Evolutionary conservation across 371 early-diverging fungal genomes (phyloP), one percentile per base, ranked within the genome.

Genomic region (Batkoa obscura): DNA sequence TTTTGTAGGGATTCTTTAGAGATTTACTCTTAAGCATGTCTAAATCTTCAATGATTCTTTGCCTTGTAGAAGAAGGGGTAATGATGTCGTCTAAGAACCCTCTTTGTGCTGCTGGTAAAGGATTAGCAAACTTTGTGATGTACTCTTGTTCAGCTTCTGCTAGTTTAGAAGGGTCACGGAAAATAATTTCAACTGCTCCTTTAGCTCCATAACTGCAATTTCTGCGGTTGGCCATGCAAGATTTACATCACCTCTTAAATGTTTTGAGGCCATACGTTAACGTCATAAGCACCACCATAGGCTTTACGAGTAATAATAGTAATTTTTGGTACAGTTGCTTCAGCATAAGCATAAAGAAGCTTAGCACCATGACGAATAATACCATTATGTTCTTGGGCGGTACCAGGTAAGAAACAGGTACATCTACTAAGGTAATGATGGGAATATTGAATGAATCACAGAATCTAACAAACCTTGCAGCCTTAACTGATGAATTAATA

Each of bases 351-450:
- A 63, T 90, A 93, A 36, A 96, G 68, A 6, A 96, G 73, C 68
- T 96, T 96, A 42, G 96, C 96, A 47, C 96, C 96, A 66, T 96
- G 85, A n/a, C 92, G 77, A 62, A 96, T 96, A 58, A 96, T 93
- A 42, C 96, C 96, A 47, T 79, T 80, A 69, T 96, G 93, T 68
- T 96, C 96, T 67, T 96, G 96, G 9, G 79, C 74, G 23, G 87
- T 87, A 35, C 96, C 96, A 12, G 96, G 96, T 59, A 96, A 68
- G 72, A 96, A 96, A 6, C 96, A 42, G 96, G 96, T 3, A 96
- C 96, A 63, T 96, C 96, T n/a, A 96, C 96, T 54, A 96, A 74
- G 0, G 94, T 92, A 32, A 96, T 56, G 13, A 95, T 64, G 0
- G 96, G 96, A 57, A 96, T 88, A 62, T 87, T 81, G 73, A 96